Evolutionary conservation across 2,329 filamentous ascomycete genomes (phyloP).

Genomic region (Hypoxylon sp.): DNA sequence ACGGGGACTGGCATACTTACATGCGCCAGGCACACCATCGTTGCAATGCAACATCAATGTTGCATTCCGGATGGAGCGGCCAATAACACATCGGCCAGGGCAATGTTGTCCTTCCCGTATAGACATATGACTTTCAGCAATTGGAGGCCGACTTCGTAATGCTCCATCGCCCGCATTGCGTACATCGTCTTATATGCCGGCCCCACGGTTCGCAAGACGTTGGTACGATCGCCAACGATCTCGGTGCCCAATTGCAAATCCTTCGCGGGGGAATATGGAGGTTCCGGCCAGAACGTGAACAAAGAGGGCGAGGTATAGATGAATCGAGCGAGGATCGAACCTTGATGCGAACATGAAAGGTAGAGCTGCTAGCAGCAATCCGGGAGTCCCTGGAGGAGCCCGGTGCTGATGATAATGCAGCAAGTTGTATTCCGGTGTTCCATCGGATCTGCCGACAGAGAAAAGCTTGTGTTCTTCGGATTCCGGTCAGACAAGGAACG

Average conservation of each 20-base stretch:
- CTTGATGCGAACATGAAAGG: background rate
- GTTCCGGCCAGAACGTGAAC: background rate
- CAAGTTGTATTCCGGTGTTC: background rate
- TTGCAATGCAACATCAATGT: conserved; percentile 23
- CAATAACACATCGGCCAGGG: background rate
- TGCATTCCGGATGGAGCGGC: conserved; percentile 6
- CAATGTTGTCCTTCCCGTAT: background rate
- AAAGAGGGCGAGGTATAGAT: background rate
- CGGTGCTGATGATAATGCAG: too few relatives aligned
- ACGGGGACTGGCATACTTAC: conserved; percentile 1
- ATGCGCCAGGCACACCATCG: background rate
- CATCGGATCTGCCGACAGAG: background rate
- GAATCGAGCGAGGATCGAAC: background rate
- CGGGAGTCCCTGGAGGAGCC: too few relatives aligned
- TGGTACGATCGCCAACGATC: conserved; percentile 7
- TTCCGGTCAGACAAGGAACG: background rate
- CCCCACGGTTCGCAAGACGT: conserved; percentile 24
- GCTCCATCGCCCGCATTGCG: conserved; percentile 13
- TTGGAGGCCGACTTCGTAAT: conserved; percentile 9
- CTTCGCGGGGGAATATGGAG: background rate
- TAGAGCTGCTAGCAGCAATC: background rate
- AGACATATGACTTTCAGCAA: conserved; percentile 10
- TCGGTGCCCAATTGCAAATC: conserved; percentile 18
- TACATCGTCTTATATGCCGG: conserved; percentile 13
- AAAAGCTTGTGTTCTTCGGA: background rate